Base-by-base conservation (phyloP, 1,284 basidiomycete genomes). In the Rhizopogon parksii region DNA sequence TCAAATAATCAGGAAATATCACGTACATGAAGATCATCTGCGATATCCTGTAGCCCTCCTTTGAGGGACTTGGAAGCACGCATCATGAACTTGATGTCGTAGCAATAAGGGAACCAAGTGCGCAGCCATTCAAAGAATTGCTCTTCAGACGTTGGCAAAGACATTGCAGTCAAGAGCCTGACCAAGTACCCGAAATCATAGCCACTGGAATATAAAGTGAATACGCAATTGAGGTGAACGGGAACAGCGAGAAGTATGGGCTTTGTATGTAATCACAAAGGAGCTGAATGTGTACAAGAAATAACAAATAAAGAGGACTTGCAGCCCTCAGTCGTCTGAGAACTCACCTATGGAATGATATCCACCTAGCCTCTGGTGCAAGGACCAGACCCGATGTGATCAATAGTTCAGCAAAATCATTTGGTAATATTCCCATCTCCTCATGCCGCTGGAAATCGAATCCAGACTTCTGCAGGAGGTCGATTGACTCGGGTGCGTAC, bases 131-230 rank as follows among this genome's bases (percentile, higher is more conserved):
- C 82, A 67, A 98, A 97, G 71, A 99, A 99, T 15, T 83, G 81
- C 56, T 89, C 84, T 71, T 99, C 96, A 21, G 85, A 84, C 25
- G 86, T 82, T 2, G 96, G 96, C 55, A 99, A 72, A 39, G 92
- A 89, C 61, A 86, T 77, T 57, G 83, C 88, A 0, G 95, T 97
- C 46, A 99, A 80, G 47, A 98, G 80, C 68, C 96, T 96, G 69
- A 99, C 85, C 60, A 99, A 88, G 68, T 99, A 99, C 17, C 96
- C 95, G 72, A 99, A 99, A 70, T 99, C 95, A 71, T 99, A 99
- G 30, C 95, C 96, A 66, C 95, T 97, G 67, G 48, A 42, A 35
- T 17, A 48, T 43, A 36, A 48, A 45, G 43, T 25, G 35, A 47
- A 53, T 17, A 40, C 40, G 34, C 30, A 32, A 45, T 2, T 35